Evolutionary conservation across 1,284 basidiomycete genomes (phyloP).

Genomic region (Ustilago hordei): DNA sequence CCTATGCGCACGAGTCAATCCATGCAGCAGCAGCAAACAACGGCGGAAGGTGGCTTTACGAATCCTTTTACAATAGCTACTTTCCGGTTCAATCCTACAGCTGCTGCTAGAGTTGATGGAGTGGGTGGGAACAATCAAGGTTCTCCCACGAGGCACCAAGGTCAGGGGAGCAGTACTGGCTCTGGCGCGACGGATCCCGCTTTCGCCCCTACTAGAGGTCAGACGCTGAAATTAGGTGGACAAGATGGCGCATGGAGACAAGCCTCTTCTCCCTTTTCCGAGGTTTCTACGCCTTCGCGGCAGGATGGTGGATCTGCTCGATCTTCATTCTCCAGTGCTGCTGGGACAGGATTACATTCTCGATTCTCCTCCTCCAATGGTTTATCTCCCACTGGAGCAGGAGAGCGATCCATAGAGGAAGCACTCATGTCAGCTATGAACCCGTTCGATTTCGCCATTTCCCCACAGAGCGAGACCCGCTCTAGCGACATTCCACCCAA

Average conservation of each 20-base stretch:
- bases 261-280: constrained; percentile 45
- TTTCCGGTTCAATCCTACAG: constrained; percentile 34
- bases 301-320: constrained; percentile 42
- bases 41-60: constrained; percentile 19
- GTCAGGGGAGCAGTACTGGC: background rate
- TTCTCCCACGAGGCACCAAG: background rate
- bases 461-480: constrained; percentile 16
- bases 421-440: constrained; percentile 37
- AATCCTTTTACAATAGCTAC: constrained; percentile 42
- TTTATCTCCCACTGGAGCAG: constrained; percentile 21
- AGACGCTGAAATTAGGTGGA: constrained; percentile 18
- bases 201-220: constrained; percentile 18
- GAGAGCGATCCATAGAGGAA: constrained; percentile 30
- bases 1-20: constrained; percentile 32
- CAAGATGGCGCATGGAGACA: constrained; percentile 38
- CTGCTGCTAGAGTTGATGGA: constrained; percentile 11
- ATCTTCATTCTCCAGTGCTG: constrained; percentile 40
- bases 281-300: constrained; percentile 41
- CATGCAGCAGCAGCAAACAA: constrained; percentile 22
- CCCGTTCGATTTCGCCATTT: constrained; percentile 40
- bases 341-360: constrained; percentile 33
- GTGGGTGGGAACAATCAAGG: constrained; percentile 15
- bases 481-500: background rate
- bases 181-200: constrained; percentile 7
- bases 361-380: constrained; percentile 30